Base-by-base conservation (phyloP, 78 protist genomes). In the Dictyostelium purpureum region DNA sequence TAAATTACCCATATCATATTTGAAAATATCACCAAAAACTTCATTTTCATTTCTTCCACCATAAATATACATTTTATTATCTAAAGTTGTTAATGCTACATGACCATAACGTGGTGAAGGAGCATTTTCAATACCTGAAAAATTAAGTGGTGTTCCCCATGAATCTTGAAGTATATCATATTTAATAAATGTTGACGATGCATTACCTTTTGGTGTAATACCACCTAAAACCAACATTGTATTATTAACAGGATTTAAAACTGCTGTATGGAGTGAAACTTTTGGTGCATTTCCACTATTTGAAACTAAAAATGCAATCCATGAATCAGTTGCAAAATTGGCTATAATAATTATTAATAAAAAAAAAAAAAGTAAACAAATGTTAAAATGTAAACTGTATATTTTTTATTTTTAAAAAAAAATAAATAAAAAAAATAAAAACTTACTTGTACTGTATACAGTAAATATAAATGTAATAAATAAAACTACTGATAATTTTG, bases 221-320 rank as follows among this genome's bases (percentile, higher is more conserved):
- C 91, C 91, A 59, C 91, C 91, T 73, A 73, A 85, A 10, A 85
- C 31, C 2, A 85, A 19, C 65, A 85, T 19, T 57, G 91, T 73
- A 59, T 85, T 73, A 57, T 57, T 73, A 18, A 73, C 33, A 33
- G 80, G 82, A n/a, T 70, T 85, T 7, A 85, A 59, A 45, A 75
- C 74, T 57, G 91, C 40, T 43, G 82, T 10, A 43, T 85, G 91
- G 24, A 61, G 63, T 10, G 80, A 14, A 4, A 85, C 75, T 57
- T 31, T 28, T 42, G 91, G 91, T 59, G 91, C 81, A 49, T 14
- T 19, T 4, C 70, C 63, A 4, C 19, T 37, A 45, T 49, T 61
- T 12, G 82, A 57, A 19, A 85, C 26, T 26, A 85, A 21, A 57
- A 85, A 57, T 24, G 47, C 5, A 33, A 85, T 85, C 91, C 91